These are phyloP conservation scores for Mycena rebaudengoi DNA, from an alignment of 768 basidiomycete species.

Conservation along the genomic window DNA sequence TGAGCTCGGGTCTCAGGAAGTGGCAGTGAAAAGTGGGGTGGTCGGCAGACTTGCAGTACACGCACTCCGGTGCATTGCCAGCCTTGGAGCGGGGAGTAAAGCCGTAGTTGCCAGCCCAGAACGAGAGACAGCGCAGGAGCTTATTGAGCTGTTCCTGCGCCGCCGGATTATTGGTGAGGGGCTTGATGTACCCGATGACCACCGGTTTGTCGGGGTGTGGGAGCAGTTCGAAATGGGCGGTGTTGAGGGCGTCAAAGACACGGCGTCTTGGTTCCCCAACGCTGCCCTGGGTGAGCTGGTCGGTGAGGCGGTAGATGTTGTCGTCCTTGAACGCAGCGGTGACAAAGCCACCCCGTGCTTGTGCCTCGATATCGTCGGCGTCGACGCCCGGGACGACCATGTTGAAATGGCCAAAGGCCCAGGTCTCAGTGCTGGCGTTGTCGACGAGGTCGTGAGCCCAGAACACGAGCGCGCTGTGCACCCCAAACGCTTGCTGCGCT, in stretches of 20 bases:
- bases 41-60: not conserved
- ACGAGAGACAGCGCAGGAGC: not conserved
- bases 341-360: not conserved
- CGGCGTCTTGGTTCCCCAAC: not conserved
- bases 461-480: not conserved
- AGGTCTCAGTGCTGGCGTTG: not conserved
- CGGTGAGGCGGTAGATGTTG: not conserved
- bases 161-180: not conserved
- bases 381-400: not conserved
- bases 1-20: not conserved
- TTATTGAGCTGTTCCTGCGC: not conserved
- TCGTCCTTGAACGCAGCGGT: not conserved
- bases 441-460: not conserved
- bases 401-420: not conserved
- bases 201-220: not conserved
- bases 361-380: not conserved
- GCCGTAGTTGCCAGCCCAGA: not conserved
- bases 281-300: not conserved
- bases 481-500: not conserved
- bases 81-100: not conserved
- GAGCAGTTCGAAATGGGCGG: not conserved
- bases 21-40: conserved; percentile 10
- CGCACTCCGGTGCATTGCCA: not conserved
- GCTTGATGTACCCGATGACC: not conserved
- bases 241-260: conserved; percentile 9